Percentiles rank a stretch among this genome's conserved stretches.
Evolutionary conservation across 2,329 filamentous ascomycete species (phyloP).

Genomic region (Lecanicillium sp.): DNA sequence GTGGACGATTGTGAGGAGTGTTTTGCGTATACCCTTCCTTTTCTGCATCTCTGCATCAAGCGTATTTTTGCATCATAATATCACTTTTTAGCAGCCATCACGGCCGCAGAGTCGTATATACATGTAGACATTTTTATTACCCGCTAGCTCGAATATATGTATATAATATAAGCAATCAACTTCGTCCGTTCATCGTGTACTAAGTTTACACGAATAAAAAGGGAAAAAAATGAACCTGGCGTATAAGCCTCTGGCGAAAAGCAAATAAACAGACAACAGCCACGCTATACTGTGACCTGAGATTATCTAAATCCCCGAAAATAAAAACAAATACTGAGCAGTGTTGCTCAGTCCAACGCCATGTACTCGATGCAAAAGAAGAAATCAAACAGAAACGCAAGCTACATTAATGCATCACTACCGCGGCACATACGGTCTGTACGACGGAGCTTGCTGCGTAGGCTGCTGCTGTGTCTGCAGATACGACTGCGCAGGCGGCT

Average conservation of each 20-base stretch:
- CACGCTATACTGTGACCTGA: no score
- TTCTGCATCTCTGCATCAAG: background rate
- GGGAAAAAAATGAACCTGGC: background rate
- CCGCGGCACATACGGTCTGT: conserved; percentile 2
- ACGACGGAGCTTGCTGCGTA: background rate
- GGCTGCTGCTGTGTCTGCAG: background rate
- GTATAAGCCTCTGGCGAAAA: no score
- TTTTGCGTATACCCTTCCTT: background rate
- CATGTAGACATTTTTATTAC: background rate
- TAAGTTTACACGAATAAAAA: no score
- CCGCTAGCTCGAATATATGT: background rate
- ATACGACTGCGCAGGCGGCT: background rate
- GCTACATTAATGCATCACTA: background rate
- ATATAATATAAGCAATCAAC: background rate
- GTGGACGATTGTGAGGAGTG: background rate
- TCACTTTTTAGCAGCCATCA: no score
- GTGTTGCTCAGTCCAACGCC: no score
- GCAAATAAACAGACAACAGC: background rate
- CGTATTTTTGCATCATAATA: no score
- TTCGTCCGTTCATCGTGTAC: no score
- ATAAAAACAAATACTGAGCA: no score
- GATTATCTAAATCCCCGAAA: no score
- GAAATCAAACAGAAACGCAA: background rate
- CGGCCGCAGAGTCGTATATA: background rate
- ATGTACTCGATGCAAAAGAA: no score